These are phyloP conservation scores for Primulina tabacum DNA, from an alignment of 257 asterid genomes.

Conservation along the genomic window DNA sequence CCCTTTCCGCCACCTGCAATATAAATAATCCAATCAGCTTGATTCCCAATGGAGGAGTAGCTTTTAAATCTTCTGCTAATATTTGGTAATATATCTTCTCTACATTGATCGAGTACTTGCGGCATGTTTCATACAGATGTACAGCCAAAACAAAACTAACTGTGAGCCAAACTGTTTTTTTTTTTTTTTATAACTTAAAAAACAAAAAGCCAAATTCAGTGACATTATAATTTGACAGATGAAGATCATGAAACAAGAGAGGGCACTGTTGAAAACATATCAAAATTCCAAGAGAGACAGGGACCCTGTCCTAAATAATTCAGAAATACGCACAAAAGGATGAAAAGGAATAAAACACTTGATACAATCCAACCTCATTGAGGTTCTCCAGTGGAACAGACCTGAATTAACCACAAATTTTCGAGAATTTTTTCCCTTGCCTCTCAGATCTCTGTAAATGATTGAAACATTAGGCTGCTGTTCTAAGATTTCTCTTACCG, in stretches of 20 bases:
- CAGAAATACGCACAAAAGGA: neutral
- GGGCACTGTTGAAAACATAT: neutral
- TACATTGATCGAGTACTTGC: neutral
- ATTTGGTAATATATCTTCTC: neutral
- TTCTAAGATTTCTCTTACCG: neutral
- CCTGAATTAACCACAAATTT: neutral
- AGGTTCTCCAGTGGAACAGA: neutral
- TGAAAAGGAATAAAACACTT: neutral
- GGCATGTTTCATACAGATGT: neutral
- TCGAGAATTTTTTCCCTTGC: neutral
- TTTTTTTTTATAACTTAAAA: too few relatives aligned
- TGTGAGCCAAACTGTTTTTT: neutral
- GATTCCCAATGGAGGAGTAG: neutral
- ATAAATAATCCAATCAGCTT: constrained; percentile 21
- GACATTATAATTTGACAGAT: neutral
- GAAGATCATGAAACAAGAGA: neutral
- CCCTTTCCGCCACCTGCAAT: constrained; percentile 86
- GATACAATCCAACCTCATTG: too few relatives aligned
- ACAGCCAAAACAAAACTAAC: neutral
- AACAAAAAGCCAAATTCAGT: neutral
- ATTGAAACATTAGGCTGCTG: neutral
- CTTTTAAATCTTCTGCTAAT: neutral
- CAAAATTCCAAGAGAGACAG: neutral
- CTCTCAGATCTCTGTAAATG: neutral
- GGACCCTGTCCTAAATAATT: neutral